Base-by-base conservation (phyloP, 768 basidiomycete genomes). In the Boletus bicolor region DNA sequence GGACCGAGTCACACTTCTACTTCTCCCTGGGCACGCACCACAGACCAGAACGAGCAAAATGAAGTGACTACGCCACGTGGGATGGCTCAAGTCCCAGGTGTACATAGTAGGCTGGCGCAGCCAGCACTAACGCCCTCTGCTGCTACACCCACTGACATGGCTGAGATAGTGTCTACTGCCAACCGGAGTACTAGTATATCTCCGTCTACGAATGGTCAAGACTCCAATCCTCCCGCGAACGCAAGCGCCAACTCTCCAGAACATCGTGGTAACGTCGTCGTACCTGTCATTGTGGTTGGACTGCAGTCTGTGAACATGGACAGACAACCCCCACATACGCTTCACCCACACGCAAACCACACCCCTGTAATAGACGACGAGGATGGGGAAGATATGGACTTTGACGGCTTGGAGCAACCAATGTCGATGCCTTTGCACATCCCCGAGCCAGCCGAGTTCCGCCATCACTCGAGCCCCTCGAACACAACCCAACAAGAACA, bases 211-310 rank as follows among this genome's bases (percentile, higher is more conserved):
- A 54, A 49, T 55, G 59, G 47, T 34, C 57, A 61, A 56, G 57
- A 56, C 58, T 46, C 58, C 51, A 49, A 42, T 60, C 34, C 54
- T 47, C 46, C 64, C 37, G 48, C 63, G 44, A 59, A 58, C 45
- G 21, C 63, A 24, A 45, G 19, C 28, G 52, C 54, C 44, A 67
- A 67, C 58, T 56, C 42, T 17, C 45, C 62, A 49, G 70, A 67
- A 51, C 60, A 66, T n/a, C 69, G 64, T 19, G 51, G 46, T 48
- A 77, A 77, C 59, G 72, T 83, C 21, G 86, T 91, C 36, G 83
- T 91, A 14, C 90, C 90, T 19, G 88, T 92, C 57, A 90, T 92
- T 57, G 84, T 92, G 52, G 89, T 92, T 28, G 90, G 90, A 9
- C 72, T 92, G 44, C 90, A 91, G 71, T 87, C 85, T 55, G 87